These are phyloP conservation scores for Raffaelea ambrosiae DNA, from an alignment of 2,329 filamentous ascomycete species.

Conservation along the genomic window DNA sequence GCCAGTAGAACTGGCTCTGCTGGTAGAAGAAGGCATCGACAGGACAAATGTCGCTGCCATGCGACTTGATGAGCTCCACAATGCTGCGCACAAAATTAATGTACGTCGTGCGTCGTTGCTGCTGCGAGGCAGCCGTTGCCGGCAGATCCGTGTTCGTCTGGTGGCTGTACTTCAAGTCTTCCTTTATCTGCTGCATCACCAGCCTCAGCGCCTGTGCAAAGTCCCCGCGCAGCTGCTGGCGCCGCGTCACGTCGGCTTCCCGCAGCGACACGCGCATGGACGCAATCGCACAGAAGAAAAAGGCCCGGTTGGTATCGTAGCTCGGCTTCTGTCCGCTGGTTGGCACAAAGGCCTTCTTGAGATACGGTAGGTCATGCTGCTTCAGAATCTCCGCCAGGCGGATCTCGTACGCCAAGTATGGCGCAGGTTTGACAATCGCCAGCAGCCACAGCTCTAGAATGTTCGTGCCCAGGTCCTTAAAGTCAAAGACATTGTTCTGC, in stretches of 20 bases:
- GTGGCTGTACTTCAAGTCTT: constrained; percentile 34
- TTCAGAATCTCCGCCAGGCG: constrained; percentile 38
- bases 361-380: constrained; percentile 30
- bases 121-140: background rate
- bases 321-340: constrained; percentile 26
- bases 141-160: constrained; percentile 17
- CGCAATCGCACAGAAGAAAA: constrained; percentile 41
- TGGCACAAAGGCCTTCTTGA: constrained; percentile 30
- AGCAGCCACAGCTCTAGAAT: constrained; percentile 44
- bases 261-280: constrained; percentile 42
- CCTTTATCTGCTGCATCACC: constrained; percentile 46
- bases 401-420: constrained; percentile 38
- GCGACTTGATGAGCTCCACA: constrained; percentile 44
- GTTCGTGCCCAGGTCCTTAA: constrained; percentile 35
- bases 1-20: constrained; percentile 47
- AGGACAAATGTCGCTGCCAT: constrained; percentile 43
- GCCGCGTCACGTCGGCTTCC: constrained; percentile 25
- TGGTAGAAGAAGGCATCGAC: constrained; percentile 50
- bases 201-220: constrained; percentile 33
- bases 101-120: constrained; percentile 35
- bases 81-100: constrained; percentile 43
- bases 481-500: constrained; percentile 35
- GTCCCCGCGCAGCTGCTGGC: constrained; percentile 29
- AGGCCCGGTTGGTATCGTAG: constrained; percentile 38
- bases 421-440: constrained; percentile 40